Evolutionary conservation across 768 basidiomycete genomes (phyloP).

Genomic region (Boletus sp.): DNA sequence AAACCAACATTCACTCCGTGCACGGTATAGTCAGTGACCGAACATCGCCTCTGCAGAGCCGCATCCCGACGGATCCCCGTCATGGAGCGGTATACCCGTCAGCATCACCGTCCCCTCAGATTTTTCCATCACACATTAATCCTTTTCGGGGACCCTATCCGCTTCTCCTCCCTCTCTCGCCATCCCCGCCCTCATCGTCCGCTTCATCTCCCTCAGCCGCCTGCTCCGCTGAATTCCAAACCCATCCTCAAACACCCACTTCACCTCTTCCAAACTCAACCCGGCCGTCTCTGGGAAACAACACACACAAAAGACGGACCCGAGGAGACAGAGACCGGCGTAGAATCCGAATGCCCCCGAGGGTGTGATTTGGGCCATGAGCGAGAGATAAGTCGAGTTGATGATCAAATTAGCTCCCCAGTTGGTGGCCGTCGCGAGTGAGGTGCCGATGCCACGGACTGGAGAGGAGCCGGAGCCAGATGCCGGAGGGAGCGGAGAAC

Average conservation of each 20-base stretch:
- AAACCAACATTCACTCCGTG: too few species aligned
- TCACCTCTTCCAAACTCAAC: constrained; percentile 66
- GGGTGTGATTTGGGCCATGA: constrained; percentile 73
- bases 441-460: constrained; percentile 79
- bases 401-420: constrained; percentile 79
- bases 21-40: too few species aligned
- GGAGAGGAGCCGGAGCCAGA: background rate
- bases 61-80: too few species aligned
- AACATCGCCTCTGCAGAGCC: too few species aligned
- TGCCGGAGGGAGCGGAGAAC: background rate
- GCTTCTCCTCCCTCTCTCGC: background rate
- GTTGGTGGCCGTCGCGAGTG: constrained; percentile 72
- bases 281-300: constrained; percentile 84
- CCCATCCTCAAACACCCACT: constrained; percentile 57
- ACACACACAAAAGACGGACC: constrained; percentile 63
- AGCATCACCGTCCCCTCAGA: too few species aligned
- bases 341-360: constrained; percentile 78
- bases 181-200: constrained; percentile 1
- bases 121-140: background rate
- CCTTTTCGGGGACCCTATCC: background rate
- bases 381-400: constrained; percentile 74
- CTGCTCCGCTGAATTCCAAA: constrained; percentile 63
- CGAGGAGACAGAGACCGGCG: constrained; percentile 67
- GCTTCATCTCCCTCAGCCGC: constrained; percentile 37
- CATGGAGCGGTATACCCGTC: too few species aligned